These are phyloP conservation scores for Penicillium turbatum DNA, from an alignment of 495 filamentous ascomycete species.

Conservation along the genomic window DNA sequence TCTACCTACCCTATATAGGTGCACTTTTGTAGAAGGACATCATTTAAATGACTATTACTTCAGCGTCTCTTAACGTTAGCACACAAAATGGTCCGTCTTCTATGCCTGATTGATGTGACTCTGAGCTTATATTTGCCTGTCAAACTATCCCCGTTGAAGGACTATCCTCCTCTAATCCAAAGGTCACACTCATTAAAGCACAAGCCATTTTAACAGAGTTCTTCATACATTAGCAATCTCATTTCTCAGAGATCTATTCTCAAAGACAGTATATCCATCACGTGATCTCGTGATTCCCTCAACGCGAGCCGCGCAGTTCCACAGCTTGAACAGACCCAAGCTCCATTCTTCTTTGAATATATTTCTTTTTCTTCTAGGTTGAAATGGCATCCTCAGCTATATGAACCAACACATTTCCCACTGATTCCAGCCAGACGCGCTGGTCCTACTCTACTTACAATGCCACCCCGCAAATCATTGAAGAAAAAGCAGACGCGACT, in stretches of 20 bases:
- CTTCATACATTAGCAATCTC: too few species aligned
- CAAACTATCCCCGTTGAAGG: too few species aligned
- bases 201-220: not conserved
- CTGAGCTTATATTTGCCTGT: too few species aligned
- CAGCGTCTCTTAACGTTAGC: too few species aligned
- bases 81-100: too few species aligned
- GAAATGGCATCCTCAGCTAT: not conserved
- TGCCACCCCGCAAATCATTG: slow-evolving; percentile 38
- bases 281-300: slow-evolving; percentile 14
- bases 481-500: slow-evolving; percentile 48
- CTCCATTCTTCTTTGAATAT: slow-evolving; percentile 4
- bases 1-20: too few species aligned
- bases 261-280: slow-evolving; percentile 8
- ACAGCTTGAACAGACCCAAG: not conserved
- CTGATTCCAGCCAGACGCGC: not conserved
- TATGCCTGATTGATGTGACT: too few species aligned
- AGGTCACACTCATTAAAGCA: too few species aligned
- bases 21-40: too few species aligned
- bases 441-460: slow-evolving; percentile 8
- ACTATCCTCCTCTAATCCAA: too few species aligned
- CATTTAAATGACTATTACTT: too few species aligned
- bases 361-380: not conserved
- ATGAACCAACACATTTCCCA: not conserved
- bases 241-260: not conserved
- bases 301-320: slow-evolving; percentile 11